phyloP scores from a whole-genome alignment of 73 alveolate species.

The Stentor roeselii region DNA sequence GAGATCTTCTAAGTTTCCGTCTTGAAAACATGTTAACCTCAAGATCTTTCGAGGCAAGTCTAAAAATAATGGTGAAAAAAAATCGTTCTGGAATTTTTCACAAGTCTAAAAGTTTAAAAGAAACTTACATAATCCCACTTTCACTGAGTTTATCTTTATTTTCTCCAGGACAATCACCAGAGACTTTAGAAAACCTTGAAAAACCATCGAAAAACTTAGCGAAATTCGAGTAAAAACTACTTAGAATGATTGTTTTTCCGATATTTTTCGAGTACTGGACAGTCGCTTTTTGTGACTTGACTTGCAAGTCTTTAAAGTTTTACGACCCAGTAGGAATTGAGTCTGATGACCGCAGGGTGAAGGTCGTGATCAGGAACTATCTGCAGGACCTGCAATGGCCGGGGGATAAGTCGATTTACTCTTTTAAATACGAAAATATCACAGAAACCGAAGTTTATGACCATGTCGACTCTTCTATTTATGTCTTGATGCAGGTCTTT shows the following conservation, averaged over 20 bases:
- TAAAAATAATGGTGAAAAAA: too few relatives aligned
- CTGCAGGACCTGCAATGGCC: neutral
- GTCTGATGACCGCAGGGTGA: neutral
- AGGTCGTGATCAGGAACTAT: neutral
- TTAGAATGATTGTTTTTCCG: neutral
- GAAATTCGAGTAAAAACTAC: neutral
- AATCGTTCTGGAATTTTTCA: too few relatives aligned
- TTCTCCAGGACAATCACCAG: too few relatives aligned
- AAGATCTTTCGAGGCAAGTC: too few relatives aligned
- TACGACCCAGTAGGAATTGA: neutral
- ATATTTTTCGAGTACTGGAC: neutral
- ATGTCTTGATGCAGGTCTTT: neutral
- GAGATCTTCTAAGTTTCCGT: too few relatives aligned
- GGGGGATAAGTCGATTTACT: neutral
- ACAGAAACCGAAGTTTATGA: slow-evolving; percentile 2
- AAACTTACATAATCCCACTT: too few relatives aligned
- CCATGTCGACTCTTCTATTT: neutral
- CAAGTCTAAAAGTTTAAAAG: too few relatives aligned
- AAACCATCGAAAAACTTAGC: neutral
- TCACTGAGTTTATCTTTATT: too few relatives aligned
- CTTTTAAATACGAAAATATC: too few relatives aligned
- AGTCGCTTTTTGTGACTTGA: neutral
- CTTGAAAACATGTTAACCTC: too few relatives aligned
- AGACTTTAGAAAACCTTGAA: too few relatives aligned
- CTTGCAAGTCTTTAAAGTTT: neutral